Conservation (phyloP, 2,329 filamentous ascomycete species). For the Nannizzia gypsea region DNA sequence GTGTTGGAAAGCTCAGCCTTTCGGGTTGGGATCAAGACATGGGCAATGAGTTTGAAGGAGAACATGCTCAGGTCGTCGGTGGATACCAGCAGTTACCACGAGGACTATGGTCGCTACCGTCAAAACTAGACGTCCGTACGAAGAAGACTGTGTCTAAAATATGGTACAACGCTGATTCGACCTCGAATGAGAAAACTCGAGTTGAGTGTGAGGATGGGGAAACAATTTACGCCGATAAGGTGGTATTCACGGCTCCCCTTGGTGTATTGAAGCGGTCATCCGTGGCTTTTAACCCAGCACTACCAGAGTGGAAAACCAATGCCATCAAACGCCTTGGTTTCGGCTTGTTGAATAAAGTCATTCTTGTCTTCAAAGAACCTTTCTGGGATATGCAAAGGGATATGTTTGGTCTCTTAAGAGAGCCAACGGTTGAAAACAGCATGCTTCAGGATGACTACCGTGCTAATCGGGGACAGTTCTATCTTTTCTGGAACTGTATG, state of each 20-base stretch:
- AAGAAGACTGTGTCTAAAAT: constrained; percentile 63
- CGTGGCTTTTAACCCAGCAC: constrained; percentile 73
- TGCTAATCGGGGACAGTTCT: constrained; percentile 74
- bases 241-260: constrained; percentile 83
- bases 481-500: constrained; percentile 94
- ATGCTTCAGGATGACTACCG: constrained; percentile 69
- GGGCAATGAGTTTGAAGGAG: constrained; percentile 92
- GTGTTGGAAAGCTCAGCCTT: constrained; percentile 74
- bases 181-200: constrained; percentile 39
- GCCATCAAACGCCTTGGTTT: constrained; percentile 79
- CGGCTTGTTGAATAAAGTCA: constrained; percentile 88
- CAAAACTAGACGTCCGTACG: constrained; percentile 63
- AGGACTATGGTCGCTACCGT: constrained; percentile 67
- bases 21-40: constrained; percentile 94
- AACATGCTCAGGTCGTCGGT: constrained; percentile 84
- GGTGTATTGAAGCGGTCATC: constrained; percentile 78
- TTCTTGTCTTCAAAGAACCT: constrained; percentile 73
- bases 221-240: constrained; percentile 66
- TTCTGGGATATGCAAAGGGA: constrained; percentile 88
- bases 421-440: constrained; percentile 57
- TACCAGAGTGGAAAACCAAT: constrained; percentile 76
- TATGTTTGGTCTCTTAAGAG: constrained; percentile 84
- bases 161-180: constrained; percentile 43
- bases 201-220: constrained; percentile 70
- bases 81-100: constrained; percentile 91